These are phyloP conservation scores for Candida germanica DNA, from an alignment of 805 yeast genomes.

Conservation along the genomic window DNA sequence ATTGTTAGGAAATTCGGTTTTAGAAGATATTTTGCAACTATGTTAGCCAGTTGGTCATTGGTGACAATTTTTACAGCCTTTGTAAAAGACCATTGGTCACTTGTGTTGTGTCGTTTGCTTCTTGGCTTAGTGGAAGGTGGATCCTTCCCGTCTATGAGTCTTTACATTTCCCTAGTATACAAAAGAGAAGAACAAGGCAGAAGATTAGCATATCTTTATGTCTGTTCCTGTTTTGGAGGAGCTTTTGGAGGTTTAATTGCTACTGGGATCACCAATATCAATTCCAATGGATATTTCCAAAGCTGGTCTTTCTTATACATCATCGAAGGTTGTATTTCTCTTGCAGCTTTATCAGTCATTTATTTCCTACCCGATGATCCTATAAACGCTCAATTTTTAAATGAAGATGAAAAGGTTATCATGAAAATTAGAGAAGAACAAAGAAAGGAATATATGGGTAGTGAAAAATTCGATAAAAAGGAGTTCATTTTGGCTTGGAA, in stretches of 20 bases:
- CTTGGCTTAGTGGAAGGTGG: constrained; percentile 54
- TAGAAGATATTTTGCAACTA: constrained; percentile 7
- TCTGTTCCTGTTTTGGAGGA: constrained; percentile 49
- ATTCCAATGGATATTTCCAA: constrained; percentile 23
- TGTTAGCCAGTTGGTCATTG: constrained; percentile 18
- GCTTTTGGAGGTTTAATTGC: constrained; percentile 57
- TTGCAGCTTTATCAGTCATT: constrained; percentile 32
- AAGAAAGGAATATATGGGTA: constrained; percentile 35
- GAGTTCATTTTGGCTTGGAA: constrained; percentile 29
- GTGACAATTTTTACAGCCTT: constrained; percentile 35
- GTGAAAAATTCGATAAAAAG: constrained; percentile 23
- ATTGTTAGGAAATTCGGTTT: constrained; percentile 34
- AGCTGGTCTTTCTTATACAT: constrained; percentile 54
- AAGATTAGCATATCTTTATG: constrained; percentile 35
- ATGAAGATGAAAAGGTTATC: constrained; percentile 35
- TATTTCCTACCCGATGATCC: constrained; percentile 41
- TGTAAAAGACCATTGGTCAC: constrained; percentile 37
- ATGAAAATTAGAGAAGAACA: constrained; percentile 31
- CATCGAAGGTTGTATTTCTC: constrained; percentile 45
- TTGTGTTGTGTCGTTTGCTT: constrained; percentile 46
- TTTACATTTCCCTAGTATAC: constrained; percentile 22
- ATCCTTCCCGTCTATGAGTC: constrained; percentile 47
- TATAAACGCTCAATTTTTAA: constrained; percentile 34
- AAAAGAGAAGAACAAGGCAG: constrained; percentile 15
- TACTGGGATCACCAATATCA: constrained; percentile 36